These are phyloP conservation scores for Colletotrichum liriopes DNA, from an alignment of 2,329 filamentous ascomycete species.

Conservation along the genomic window DNA sequence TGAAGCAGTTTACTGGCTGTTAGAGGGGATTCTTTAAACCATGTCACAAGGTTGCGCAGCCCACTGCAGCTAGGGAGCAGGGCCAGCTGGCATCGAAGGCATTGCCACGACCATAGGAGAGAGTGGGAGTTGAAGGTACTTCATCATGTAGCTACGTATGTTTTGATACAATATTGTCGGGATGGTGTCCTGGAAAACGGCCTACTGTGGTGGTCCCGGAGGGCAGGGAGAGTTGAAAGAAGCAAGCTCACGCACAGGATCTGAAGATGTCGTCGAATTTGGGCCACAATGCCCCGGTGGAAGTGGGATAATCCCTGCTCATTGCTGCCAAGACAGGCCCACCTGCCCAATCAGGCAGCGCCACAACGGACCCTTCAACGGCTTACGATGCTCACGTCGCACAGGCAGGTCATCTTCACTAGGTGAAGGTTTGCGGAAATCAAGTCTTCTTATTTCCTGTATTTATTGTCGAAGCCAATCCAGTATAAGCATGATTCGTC, in stretches of 20 bases:
- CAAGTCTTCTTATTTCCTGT: neutral
- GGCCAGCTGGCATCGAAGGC: neutral
- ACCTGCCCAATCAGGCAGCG: constrained; percentile 11
- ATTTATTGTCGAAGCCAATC: neutral
- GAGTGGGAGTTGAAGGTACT: too few species aligned
- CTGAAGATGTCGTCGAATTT: constrained; percentile 15
- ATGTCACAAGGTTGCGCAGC: neutral
- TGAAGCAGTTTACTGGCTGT: too few species aligned
- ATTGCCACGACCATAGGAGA: too few species aligned
- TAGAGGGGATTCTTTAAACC: too few species aligned
- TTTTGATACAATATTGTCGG: too few species aligned
- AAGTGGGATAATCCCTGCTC: constrained; percentile 8
- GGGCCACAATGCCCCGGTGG: neutral
- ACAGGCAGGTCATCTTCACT: neutral
- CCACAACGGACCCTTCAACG: neutral
- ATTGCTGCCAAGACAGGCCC: neutral
- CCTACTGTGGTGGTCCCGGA: too few species aligned
- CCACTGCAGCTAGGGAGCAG: neutral
- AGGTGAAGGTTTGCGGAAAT: neutral
- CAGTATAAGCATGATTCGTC: neutral
- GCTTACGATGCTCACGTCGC: neutral
- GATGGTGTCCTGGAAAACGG: neutral
- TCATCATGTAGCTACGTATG: too few species aligned
- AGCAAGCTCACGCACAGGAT: neutral
- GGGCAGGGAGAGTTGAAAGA: neutral